A percentile compares a stretch with the other conserved stretches of the same genome.
These are phyloP conservation scores for Thymus quinquecostatus DNA, from an alignment of 257 asterid species.

Conservation along the genomic window DNA sequence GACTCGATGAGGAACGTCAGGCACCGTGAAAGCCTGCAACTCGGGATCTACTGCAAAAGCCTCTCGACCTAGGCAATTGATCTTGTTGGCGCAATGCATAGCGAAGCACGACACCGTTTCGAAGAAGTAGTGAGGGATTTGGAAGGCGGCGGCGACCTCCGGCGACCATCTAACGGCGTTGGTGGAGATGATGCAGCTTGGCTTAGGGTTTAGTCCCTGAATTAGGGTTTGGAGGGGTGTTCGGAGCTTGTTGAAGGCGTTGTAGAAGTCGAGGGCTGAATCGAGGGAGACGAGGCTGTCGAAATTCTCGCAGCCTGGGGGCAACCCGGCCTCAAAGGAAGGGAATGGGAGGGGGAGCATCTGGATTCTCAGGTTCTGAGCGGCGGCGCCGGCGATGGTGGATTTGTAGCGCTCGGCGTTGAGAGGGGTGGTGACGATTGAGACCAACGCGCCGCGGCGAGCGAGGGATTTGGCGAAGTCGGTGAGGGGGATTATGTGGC, in stretches of 20 bases:
- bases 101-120: constrained; percentile 67
- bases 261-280: constrained; percentile 33
- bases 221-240: constrained; percentile 13
- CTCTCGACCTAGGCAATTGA: too few species aligned
- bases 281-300: constrained; percentile 40
- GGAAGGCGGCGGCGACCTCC: constrained; percentile 34
- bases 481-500: constrained; percentile 66
- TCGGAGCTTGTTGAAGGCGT: constrained; percentile 42
- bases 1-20: constrained; percentile 49
- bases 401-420: constrained; percentile 10
- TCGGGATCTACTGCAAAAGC: constrained; percentile 19
- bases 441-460: constrained; percentile 40
- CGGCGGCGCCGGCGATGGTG: constrained; percentile 13
- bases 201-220: too few species aligned
- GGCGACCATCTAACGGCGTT: too few species aligned
- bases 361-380: constrained; percentile 31
- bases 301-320: constrained; percentile 14
- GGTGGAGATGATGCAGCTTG: too few species aligned
- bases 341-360: constrained; percentile 54
- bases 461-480: constrained; percentile 57
- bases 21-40: constrained; percentile 36
- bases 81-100: constrained; percentile 33
- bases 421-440: constrained; percentile 52
- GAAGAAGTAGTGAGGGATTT: constrained; percentile 53
- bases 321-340: constrained; percentile 50